phyloP scores from a whole-genome alignment of 805 yeast genomes.

The Schwanniomyces sp. region DNA sequence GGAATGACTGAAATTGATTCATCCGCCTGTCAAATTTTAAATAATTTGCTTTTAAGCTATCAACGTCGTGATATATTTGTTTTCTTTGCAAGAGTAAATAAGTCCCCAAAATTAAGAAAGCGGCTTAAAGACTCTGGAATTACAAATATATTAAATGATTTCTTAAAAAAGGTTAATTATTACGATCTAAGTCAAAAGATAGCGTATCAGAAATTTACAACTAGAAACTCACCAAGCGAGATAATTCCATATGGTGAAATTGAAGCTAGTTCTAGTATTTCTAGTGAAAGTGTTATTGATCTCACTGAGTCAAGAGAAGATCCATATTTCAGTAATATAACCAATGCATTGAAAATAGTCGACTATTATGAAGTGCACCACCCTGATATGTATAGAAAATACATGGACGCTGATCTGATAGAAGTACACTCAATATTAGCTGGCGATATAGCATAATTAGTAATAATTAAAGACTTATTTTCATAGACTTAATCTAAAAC shows the following conservation, averaged over 20 bases:
- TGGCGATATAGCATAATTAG: background rate
- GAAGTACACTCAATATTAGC: slow-evolving; percentile 9
- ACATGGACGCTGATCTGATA: slow-evolving; percentile 9
- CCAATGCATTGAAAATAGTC: slow-evolving; percentile 39
- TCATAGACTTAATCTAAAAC: background rate
- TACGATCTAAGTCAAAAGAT: slow-evolving; percentile 16
- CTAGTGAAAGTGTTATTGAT: slow-evolving; percentile 16
- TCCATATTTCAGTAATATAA: slow-evolving; percentile 38
- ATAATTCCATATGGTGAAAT: background rate
- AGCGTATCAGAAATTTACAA: background rate
- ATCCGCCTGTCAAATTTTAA: slow-evolving; percentile 39
- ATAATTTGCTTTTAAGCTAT: slow-evolving; percentile 28
- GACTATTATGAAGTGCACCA: slow-evolving; percentile 29
- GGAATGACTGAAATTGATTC: slow-evolving; percentile 45
- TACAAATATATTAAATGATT: slow-evolving; percentile 19
- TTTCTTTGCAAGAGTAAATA: slow-evolving; percentile 36
- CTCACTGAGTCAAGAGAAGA: slow-evolving; percentile 22
- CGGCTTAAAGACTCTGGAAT: slow-evolving; percentile 33
- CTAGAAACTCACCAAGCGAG: slow-evolving; percentile 1
- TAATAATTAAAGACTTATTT: background rate
- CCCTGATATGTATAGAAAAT: background rate
- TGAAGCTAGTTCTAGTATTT: background rate
- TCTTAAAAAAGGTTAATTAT: slow-evolving; percentile 23
- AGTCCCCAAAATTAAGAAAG: slow-evolving; percentile 22
- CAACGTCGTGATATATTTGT: slow-evolving; percentile 27